These are phyloP conservation scores for Lagenidium giganteum DNA, from an alignment of 352 stramenopile genomes.

Conservation along the genomic window DNA sequence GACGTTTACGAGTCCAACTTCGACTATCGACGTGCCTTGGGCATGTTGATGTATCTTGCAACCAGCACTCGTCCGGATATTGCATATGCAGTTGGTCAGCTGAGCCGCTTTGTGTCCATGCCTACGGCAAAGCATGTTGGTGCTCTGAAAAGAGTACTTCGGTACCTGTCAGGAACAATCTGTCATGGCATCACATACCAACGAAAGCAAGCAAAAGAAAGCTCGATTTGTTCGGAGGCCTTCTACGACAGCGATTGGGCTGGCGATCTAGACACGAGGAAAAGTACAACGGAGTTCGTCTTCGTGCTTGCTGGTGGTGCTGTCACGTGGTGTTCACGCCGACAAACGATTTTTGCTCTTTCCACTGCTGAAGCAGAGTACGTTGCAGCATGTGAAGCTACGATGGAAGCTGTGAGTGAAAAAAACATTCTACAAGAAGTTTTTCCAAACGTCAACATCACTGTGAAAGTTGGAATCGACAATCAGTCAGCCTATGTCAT, in stretches of 20 bases:
- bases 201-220: neutral
- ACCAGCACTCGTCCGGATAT: constrained; percentile 10
- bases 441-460: constrained; percentile 1
- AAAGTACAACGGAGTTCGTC: constrained; percentile 9
- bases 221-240: no score
- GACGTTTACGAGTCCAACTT: constrained; percentile 1
- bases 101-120: constrained; percentile 8
- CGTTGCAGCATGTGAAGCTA: constrained; percentile 12
- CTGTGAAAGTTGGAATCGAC: constrained; percentile 8
- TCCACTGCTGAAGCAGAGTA: constrained; percentile 17
- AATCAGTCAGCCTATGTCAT: constrained; percentile 14
- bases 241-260: constrained; percentile 4
- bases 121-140: constrained; percentile 4
- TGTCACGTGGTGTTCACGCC: constrained; percentile 4
- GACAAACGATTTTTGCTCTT: constrained; percentile 12
- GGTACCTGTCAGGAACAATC: neutral
- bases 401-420: constrained; percentile 4
- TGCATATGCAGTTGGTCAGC: constrained; percentile 9
- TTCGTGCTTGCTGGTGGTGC: constrained; percentile 5
- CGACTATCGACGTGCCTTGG: constrained; percentile 8
- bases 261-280: neutral
- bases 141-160: neutral
- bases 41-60: constrained; percentile 12
- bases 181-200: neutral
- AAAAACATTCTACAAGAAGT: constrained; percentile 7